These are phyloP conservation scores for Chlamydomonas sp. DNA, from an alignment of 139 green algal genomes.

Conservation along the genomic window DNA sequence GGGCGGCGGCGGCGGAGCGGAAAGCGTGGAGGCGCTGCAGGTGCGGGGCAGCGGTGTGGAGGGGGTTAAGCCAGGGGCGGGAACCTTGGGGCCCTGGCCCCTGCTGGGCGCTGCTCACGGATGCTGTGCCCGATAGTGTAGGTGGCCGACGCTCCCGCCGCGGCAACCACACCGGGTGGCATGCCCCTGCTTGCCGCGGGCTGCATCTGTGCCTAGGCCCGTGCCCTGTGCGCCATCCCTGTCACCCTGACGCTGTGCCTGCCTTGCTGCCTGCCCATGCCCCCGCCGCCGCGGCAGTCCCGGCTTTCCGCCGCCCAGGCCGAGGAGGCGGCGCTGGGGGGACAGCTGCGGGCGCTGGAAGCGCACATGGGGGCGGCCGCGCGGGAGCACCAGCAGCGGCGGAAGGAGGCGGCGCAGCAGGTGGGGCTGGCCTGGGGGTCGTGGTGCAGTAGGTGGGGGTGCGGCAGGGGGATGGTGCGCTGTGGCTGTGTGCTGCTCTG, in stretches of 20 bases:
- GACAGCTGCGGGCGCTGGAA: background rate
- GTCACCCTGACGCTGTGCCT: too few species aligned
- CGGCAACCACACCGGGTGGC: too few species aligned
- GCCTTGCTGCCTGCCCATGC: too few species aligned
- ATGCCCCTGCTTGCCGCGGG: too few species aligned
- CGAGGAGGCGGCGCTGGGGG: background rate
- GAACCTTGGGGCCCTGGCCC: background rate
- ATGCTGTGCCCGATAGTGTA: too few species aligned
- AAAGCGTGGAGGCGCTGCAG: conserved; percentile 20
- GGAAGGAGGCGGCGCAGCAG: conserved; percentile 5
- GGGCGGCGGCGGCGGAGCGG: background rate
- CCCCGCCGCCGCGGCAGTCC: background rate
- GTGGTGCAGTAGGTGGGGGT: background rate
- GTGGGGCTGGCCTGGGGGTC: background rate
- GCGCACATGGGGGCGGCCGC: background rate
- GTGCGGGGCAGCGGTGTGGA: background rate
- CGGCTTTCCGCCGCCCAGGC: conserved; percentile 2
- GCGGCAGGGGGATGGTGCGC: too few species aligned
- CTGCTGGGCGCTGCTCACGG: too few species aligned
- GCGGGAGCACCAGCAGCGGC: conserved; percentile 15
- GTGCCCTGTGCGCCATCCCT: too few species aligned
- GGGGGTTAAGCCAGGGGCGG: background rate
- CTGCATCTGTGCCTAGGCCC: too few species aligned
- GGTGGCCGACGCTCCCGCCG: too few species aligned
- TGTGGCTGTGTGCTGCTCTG: too few species aligned